Evolutionary conservation across 331 rosid genomes (phyloP).

Genomic region (Malus hybrid): DNA sequence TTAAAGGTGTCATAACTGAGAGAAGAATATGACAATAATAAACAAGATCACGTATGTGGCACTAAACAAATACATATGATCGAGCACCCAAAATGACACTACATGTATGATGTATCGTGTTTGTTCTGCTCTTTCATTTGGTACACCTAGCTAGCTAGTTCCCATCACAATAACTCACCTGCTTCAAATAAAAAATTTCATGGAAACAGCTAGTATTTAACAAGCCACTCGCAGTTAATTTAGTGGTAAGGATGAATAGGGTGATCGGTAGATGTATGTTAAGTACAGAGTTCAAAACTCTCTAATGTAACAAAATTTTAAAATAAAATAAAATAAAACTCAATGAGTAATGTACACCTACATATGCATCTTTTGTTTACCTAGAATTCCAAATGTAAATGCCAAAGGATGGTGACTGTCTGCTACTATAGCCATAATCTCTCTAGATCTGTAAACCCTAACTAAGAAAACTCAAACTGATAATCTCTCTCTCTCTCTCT

Average conservation of each 20-base stretch:
- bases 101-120: background rate
- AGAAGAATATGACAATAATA: background rate
- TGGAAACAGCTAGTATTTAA: background rate
- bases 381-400: slow-evolving; percentile 77
- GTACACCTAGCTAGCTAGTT: background rate
- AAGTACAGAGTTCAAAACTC: too few species aligned
- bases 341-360: too few species aligned
- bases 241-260: too few species aligned
- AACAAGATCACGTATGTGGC: background rate
- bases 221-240: too few species aligned
- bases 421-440: slow-evolving; percentile 29
- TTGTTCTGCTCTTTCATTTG: background rate
- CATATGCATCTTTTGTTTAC: slow-evolving; percentile 15
- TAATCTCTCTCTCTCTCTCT: background rate
- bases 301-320: too few species aligned
- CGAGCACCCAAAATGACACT: too few species aligned
- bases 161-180: background rate
- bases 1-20: background rate
- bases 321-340: too few species aligned
- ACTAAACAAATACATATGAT: background rate
- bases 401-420: slow-evolving; percentile 34
- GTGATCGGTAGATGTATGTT: too few species aligned
- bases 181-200: background rate
- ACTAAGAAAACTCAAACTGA: background rate
- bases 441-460: too few species aligned